Evolutionary conservation across 768 basidiomycete species (phyloP), one percentile per base, ranked within the genome.

Genomic region (Tubosaeta brunneosetosa): DNA sequence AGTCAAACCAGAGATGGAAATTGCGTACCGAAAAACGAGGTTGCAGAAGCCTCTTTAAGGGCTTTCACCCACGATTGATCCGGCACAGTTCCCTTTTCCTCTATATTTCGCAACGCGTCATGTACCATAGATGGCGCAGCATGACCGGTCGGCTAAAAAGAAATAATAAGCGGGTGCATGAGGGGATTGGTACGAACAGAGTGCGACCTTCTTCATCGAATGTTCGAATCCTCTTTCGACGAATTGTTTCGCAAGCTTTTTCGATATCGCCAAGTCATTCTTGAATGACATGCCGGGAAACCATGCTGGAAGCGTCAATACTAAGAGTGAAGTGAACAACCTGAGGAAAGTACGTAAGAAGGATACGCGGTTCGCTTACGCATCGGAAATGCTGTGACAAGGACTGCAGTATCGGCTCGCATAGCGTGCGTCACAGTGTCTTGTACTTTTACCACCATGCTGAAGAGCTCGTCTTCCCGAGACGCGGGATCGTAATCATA

Each of bases 291-390:
- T 54, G 8, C 34, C 57, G 1, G 59, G 56, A 16, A 60, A 45
- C 56, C 59, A 60, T 4, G 51, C 14, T 4, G 59, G 59, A 11
- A 60, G 50, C 11, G 52, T 58, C 14, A 59, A 13, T 14, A 57
- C 58, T 59, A 9, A 16, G 10, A 1, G 16, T 4, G 7, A 13
- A 34, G 50, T 51, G 7, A 36, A 31, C 9, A 6, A 8, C 19
- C 7, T 31, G 45, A 25, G 6, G 29, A 3, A 4, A 19, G 48
- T 6, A 25, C 22, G 10, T 41, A 14, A 46, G 7, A 34, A 3
- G 32, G 9, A 3, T 1, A 17, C 27, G 4, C 12, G 4, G 7
- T 19, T 7, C 4, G 36, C 57, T 56, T 13, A 60, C 59, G 1
- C 0, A 14, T 44, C 0, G 56, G 59, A 43, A 58, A 50, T 0